phyloP scores from a whole-genome alignment of 2,329 filamentous ascomycete genomes.

The Coleophoma crateriformis region DNA sequence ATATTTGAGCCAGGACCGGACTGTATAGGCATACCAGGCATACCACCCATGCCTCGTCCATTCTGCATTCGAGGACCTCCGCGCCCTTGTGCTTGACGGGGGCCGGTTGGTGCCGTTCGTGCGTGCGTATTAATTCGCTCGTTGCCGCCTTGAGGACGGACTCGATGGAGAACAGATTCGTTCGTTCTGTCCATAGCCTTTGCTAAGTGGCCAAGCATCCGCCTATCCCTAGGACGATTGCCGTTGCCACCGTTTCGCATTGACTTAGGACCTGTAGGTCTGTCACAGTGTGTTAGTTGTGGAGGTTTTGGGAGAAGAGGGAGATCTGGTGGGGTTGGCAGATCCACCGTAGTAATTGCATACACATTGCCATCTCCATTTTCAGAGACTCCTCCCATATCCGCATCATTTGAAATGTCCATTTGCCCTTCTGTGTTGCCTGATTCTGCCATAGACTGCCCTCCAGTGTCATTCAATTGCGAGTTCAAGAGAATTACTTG shows the following conservation, averaged over 20 bases:
- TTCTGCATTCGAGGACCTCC: constrained; percentile 30
- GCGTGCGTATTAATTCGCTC: constrained; percentile 78
- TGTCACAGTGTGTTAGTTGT: constrained; percentile 42
- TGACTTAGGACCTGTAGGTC: constrained; percentile 89
- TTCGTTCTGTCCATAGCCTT: constrained; percentile 73
- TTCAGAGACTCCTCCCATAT: constrained; percentile 48
- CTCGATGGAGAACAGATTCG: constrained; percentile 75
- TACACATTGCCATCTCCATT: constrained; percentile 45
- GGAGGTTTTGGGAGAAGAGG: constrained; percentile 6
- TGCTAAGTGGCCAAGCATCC: constrained; percentile 80
- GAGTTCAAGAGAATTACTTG: constrained; percentile 66
- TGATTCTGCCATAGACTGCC: constrained; percentile 13
- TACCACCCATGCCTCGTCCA: constrained; percentile 41
- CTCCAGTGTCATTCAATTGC: constrained; percentile 48
- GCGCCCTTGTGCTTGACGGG: constrained; percentile 42
- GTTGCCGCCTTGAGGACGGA: constrained; percentile 64
- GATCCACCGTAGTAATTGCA: constrained; percentile 26
- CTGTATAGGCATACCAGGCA: constrained; percentile 33
- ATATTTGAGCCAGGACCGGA: constrained; percentile 34
- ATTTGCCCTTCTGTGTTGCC: constrained; percentile 49
- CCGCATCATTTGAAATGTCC: constrained; percentile 58
- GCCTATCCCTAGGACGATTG: constrained; percentile 62
- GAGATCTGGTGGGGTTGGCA: constrained; percentile 3
- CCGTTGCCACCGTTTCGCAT: constrained; percentile 66
- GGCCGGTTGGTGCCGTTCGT: constrained; percentile 67